phyloP scores from a whole-genome alignment of 139 green algal species.

The Auxenochlorella protothecoides region DNA sequence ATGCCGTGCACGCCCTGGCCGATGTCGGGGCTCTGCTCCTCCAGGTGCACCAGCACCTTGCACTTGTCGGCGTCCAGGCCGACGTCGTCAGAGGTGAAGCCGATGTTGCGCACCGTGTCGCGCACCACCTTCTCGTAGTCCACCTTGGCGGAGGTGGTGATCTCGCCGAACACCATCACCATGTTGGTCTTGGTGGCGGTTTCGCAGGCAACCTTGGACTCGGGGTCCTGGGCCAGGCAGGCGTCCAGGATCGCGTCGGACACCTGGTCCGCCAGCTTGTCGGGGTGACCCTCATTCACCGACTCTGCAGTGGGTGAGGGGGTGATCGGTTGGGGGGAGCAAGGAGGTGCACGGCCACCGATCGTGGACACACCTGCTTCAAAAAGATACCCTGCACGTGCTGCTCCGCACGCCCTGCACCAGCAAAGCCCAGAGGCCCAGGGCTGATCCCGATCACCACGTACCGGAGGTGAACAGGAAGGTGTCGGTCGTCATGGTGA shows the following conservation, averaged over 20 bases:
- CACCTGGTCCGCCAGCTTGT: slow-evolving; percentile 87
- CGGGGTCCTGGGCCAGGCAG: slow-evolving; percentile 91
- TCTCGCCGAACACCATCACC: slow-evolving; percentile 99
- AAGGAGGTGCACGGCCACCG: no score
- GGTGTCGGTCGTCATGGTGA: slow-evolving; percentile 27
- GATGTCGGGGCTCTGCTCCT: slow-evolving; percentile 99
- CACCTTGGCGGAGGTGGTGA: slow-evolving; percentile 98
- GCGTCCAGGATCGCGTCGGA: slow-evolving; percentile 97
- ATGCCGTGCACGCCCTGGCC: slow-evolving; percentile 96
- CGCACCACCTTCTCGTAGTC: slow-evolving; percentile 92
- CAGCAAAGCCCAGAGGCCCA: no score
- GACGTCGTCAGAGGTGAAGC: slow-evolving; percentile 89
- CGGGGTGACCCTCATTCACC: slow-evolving; percentile 91
- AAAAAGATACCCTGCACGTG: no score
- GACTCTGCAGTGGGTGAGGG: slow-evolving; percentile 18
- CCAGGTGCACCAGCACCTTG: slow-evolving; percentile 97
- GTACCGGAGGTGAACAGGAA: slow-evolving; percentile 95
- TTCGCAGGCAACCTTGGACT: slow-evolving; percentile 96
- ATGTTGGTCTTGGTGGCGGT: slow-evolving; percentile 98
- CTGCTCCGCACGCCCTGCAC: no score
- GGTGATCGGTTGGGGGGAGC: no score
- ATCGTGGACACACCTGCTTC: no score
- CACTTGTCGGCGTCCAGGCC: slow-evolving; percentile 93
- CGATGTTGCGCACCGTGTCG: slow-evolving; percentile 73
- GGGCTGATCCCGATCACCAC: not conserved